Evolutionary conservation across 768 basidiomycete genomes (phyloP).

Genomic region (Lactarius hengduanensis): DNA sequence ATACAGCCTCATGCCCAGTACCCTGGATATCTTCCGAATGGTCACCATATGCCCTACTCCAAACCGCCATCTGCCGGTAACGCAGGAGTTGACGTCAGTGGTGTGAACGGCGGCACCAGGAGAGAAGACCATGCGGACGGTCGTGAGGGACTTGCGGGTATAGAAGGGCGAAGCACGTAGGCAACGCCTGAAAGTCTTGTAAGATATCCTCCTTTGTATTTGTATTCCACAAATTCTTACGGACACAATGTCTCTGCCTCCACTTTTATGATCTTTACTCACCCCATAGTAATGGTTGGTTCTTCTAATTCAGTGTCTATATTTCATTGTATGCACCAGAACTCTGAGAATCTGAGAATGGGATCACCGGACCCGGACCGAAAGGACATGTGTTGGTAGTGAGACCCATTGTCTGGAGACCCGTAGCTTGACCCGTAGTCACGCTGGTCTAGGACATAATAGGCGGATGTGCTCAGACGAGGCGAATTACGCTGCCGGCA

Average conservation of each 20-base stretch:
- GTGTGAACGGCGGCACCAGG: slow-evolving; percentile 26
- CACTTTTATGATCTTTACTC: background rate
- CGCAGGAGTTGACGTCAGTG: slow-evolving; percentile 32
- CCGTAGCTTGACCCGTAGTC: no score
- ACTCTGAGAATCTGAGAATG: slow-evolving; percentile 2
- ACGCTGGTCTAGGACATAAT: background rate
- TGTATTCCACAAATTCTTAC: slow-evolving; percentile 20
- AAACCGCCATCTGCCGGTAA: slow-evolving; percentile 41
- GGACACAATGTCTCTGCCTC: slow-evolving; percentile 7
- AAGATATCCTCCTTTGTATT: slow-evolving; percentile 24
- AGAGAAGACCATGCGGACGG: slow-evolving; percentile 25
- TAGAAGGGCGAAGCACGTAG: slow-evolving; percentile 27
- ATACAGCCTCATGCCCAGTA: slow-evolving; percentile 29
- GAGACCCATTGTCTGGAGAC: background rate
- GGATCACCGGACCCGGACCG: background rate
- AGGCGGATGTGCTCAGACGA: background rate
- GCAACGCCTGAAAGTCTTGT: slow-evolving; percentile 23
- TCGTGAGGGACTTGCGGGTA: slow-evolving; percentile 25
- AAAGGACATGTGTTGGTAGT: background rate
- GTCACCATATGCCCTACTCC: slow-evolving; percentile 40
- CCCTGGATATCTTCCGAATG: slow-evolving; percentile 37
- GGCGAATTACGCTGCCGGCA: slow-evolving; percentile 4
- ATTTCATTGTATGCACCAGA: slow-evolving; percentile 8
- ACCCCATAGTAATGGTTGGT: slow-evolving; percentile 10
- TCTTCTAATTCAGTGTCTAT: slow-evolving; percentile 17